phyloP scores from a whole-genome alignment of 805 yeast genomes.

The Pichia membranifaciens region DNA sequence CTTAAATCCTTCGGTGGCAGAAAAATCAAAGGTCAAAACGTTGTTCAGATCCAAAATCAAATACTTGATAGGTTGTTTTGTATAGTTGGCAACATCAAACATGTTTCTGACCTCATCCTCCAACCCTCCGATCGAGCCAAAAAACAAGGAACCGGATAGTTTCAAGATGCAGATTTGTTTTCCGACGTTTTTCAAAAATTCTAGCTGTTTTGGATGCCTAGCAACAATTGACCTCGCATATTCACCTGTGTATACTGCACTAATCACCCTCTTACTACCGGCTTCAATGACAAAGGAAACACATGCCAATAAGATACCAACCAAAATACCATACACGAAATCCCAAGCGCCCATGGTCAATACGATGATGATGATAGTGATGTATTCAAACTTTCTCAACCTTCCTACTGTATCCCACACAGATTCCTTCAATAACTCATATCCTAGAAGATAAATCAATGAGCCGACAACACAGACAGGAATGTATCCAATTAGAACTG shows the following conservation, averaged over 20 bases:
- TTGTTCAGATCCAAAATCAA: conserved; percentile 79
- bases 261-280: conserved; percentile 74
- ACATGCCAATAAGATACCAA: conserved; percentile 87
- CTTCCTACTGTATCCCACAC: conserved; percentile 78
- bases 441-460: conserved; percentile 82
- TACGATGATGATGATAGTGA: conserved; percentile 82
- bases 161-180: conserved; percentile 85
- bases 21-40: conserved; percentile 78
- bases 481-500: conserved; percentile 85
- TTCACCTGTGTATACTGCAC: conserved; percentile 77
- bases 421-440: conserved; percentile 84
- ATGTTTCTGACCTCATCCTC: conserved; percentile 66
- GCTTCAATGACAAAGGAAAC: conserved; percentile 93
- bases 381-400: conserved; percentile 69
- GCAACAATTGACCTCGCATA: conserved; percentile 89
- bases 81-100: conserved; percentile 50
- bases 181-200: conserved; percentile 78
- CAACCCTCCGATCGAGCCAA: conserved; percentile 91
- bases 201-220: conserved; percentile 84
- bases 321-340: conserved; percentile 87
- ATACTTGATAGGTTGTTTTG: conserved; percentile 63
- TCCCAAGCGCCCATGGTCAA: conserved; percentile 93
- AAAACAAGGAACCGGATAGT: conserved; percentile 82
- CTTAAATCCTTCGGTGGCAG: conserved; percentile 94
- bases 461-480: conserved; percentile 97